Evolutionary conservation across 2,329 filamentous ascomycete genomes (phyloP).

Genomic region (Rhinocladiella similis): DNA sequence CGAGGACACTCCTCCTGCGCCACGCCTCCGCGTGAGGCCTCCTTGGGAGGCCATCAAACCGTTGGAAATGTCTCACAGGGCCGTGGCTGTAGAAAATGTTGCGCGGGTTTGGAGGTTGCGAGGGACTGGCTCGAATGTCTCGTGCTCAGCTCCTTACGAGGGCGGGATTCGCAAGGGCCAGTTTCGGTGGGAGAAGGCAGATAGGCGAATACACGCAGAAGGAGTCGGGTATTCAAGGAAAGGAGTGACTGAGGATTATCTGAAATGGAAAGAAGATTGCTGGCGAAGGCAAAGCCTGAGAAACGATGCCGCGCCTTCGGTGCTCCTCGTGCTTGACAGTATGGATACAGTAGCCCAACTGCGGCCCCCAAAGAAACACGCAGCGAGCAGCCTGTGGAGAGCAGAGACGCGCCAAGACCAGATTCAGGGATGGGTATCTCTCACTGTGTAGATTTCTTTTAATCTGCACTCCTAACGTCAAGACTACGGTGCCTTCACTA

Average conservation of each 20-base stretch:
- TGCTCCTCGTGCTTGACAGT: too few relatives aligned
- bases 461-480: too few relatives aligned
- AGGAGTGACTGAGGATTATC: not conserved
- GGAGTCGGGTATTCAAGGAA: not conserved
- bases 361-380: not conserved
- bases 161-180: not conserved
- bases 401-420: not conserved
- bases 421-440: not conserved
- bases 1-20: conserved; percentile 56
- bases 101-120: not conserved
- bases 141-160: conserved; percentile 8
- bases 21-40: conserved; percentile 71
- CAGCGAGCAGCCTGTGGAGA: not conserved
- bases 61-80: not conserved
- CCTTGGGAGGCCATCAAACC: conserved; percentile 63
- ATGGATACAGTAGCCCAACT: too few relatives aligned
- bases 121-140: not conserved
- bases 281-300: not conserved
- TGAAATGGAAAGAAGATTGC: not conserved
- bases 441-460: not conserved
- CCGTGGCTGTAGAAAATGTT: not conserved
- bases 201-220: too few relatives aligned
- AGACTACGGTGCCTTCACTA: too few relatives aligned
- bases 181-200: not conserved
- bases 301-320: too few relatives aligned